A percentile compares a stretch with the other conserved stretches of the same genome.
phyloP scores from a whole-genome alignment of 208 protist species.

The Leishmania braziliensis region DNA sequence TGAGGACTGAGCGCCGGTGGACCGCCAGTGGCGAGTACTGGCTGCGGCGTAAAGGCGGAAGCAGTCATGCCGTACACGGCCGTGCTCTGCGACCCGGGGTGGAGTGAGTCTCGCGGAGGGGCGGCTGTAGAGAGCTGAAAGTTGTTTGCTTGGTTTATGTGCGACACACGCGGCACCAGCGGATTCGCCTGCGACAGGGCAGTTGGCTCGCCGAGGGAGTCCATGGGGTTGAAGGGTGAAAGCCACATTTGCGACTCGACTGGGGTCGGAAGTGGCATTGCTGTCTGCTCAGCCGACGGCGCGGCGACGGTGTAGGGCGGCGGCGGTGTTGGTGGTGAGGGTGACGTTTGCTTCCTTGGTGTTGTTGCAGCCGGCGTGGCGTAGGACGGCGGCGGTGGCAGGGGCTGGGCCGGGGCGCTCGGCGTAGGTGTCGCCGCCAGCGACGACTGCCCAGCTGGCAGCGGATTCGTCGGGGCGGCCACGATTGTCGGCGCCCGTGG shows the following conservation, averaged over 20 bases:
- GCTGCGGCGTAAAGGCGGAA: background rate
- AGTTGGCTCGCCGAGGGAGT: background rate
- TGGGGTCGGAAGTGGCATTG: background rate
- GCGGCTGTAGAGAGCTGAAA: background rate
- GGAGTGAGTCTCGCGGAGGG: background rate
- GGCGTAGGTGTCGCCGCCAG: background rate
- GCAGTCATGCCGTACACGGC: background rate
- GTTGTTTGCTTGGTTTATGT: constrained; percentile 8
- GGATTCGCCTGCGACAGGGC: background rate
- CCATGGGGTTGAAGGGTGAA: background rate
- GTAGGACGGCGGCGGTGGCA: constrained; percentile 9
- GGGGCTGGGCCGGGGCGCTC: background rate
- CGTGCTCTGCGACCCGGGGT: background rate
- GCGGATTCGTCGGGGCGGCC: background rate
- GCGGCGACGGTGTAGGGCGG: constrained; percentile 1
- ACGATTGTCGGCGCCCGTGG: background rate
- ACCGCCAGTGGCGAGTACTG: background rate
- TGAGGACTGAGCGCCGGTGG: constrained; percentile 3
- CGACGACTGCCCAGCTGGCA: background rate
- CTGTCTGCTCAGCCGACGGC: background rate
- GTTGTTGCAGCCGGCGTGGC: background rate
- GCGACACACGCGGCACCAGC: constrained; percentile 14
- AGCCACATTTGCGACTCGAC: background rate
- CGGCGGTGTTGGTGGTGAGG: background rate
- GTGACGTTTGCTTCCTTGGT: background rate